phyloP scores from a whole-genome alignment of 2,329 filamentous ascomycete genomes.

The Sarocladium brachiariae region DNA sequence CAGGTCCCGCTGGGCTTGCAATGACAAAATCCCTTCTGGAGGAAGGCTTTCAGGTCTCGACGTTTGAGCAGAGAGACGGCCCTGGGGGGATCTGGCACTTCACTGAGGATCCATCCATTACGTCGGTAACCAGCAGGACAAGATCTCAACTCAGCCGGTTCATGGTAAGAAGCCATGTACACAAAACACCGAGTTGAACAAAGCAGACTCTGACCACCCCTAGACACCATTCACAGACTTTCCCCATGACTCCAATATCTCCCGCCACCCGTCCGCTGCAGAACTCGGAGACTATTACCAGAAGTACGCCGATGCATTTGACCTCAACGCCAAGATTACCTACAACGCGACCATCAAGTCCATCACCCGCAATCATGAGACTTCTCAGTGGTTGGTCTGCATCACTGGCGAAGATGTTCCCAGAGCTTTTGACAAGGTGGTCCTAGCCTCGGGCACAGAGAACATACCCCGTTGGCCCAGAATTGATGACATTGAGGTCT shows the following conservation, averaged over 20 bases:
- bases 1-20: constrained; percentile 18
- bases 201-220: background rate
- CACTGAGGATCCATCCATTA: constrained; percentile 16
- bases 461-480: constrained; percentile 12
- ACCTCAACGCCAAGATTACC: constrained; percentile 13
- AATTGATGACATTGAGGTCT: constrained; percentile 16
- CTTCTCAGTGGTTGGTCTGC: constrained; percentile 15
- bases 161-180: constrained; percentile 12
- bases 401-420: constrained; percentile 12
- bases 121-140: constrained; percentile 16
- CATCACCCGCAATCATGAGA: constrained; percentile 12
- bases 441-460: constrained; percentile 18
- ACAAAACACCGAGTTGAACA: background rate
- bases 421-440: constrained; percentile 19
- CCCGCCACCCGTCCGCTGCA: constrained; percentile 13
- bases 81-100: constrained; percentile 19
- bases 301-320: constrained; percentile 17
- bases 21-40: constrained; percentile 18
- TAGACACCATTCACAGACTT: constrained; percentile 19
- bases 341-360: constrained; percentile 13
- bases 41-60: constrained; percentile 19
- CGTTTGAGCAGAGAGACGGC: constrained; percentile 17
- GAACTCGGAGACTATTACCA: constrained; percentile 17
- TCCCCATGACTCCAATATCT: constrained; percentile 17
- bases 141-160: constrained; percentile 20